Evolutionary conservation across 176 grass and related monocot species (phyloP).

Genomic region (Phoenix dactylifera): DNA sequence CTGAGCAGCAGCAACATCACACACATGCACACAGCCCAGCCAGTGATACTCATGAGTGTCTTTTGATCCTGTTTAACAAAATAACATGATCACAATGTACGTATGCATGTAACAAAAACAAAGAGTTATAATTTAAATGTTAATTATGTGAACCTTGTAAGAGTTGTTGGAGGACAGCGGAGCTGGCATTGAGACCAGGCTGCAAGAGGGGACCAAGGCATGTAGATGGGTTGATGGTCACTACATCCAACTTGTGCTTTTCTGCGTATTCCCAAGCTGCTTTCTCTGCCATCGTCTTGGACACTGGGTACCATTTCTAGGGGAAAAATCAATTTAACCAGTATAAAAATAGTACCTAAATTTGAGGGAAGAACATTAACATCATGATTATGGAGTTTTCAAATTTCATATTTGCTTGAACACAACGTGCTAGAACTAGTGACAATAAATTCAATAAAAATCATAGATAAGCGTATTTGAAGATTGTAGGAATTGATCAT

Average conservation of each 20-base stretch:
- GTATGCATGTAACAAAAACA: no score
- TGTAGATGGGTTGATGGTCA: slow-evolving; percentile 14
- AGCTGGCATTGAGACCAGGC: slow-evolving; percentile 15
- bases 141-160: slow-evolving; percentile 4
- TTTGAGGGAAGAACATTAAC: background rate
- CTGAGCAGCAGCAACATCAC: slow-evolving; percentile 18
- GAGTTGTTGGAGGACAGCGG: slow-evolving; percentile 16
- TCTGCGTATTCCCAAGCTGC: slow-evolving; percentile 17
- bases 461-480: no score
- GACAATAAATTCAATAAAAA: no score
- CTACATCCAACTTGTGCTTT: slow-evolving; percentile 14
- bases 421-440: no score
- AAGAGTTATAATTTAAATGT: no score
- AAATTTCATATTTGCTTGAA: no score
- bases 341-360: background rate
- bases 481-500: no score
- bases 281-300: slow-evolving; percentile 16
- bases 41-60: slow-evolving; percentile 15
- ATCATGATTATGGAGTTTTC: background rate
- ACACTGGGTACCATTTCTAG: slow-evolving; percentile 22
- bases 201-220: slow-evolving; percentile 19
- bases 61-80: slow-evolving; percentile 5
- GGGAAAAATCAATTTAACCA: background rate
- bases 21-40: slow-evolving; percentile 17
- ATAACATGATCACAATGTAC: background rate